A percentile compares a stretch with the other conserved stretches of the same genome.
These are phyloP conservation scores for Camellia lanceoleosa DNA, from an alignment of 148 eudicot genomes.

Conservation along the genomic window DNA sequence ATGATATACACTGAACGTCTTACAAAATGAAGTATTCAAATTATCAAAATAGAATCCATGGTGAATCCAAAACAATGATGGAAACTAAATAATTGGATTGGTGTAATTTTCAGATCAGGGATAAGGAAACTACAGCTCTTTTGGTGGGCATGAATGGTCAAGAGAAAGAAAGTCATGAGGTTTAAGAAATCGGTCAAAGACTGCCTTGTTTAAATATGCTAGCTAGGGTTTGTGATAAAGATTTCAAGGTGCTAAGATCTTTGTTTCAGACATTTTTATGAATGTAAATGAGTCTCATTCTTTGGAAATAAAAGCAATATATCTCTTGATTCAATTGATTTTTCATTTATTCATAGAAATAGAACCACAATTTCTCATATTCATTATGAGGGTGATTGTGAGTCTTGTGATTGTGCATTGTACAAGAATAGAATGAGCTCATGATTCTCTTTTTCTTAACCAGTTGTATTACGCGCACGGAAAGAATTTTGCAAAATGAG, in stretches of 20 bases:
- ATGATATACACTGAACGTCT: no score
- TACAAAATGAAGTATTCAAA: no score
- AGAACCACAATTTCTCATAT: no score
- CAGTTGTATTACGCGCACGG: no score
- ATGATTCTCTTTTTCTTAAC: no score
- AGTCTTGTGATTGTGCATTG: no score
- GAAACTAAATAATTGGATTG: background rate
- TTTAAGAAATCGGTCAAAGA: slow-evolving; percentile 44
- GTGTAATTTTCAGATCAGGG: slow-evolving; percentile 43
- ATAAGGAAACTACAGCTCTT: slow-evolving; percentile 47
- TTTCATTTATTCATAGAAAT: background rate
- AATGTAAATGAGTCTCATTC: background rate
- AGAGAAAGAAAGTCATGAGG: slow-evolving; percentile 50
- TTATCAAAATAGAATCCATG: no score
- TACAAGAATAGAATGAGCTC: no score
- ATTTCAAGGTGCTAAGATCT: background rate
- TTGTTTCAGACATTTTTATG: background rate
- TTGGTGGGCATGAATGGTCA: slow-evolving; percentile 40
- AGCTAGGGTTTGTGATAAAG: background rate
- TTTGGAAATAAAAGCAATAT: slow-evolving; percentile 6
- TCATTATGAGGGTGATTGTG: no score
- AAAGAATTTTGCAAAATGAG: no score
- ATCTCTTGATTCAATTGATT: slow-evolving; percentile 3
- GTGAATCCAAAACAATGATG: background rate
- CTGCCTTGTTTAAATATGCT: slow-evolving; percentile 39